Base-by-base conservation (phyloP, 257 asterid species). In the Striga asiatica region DNA sequence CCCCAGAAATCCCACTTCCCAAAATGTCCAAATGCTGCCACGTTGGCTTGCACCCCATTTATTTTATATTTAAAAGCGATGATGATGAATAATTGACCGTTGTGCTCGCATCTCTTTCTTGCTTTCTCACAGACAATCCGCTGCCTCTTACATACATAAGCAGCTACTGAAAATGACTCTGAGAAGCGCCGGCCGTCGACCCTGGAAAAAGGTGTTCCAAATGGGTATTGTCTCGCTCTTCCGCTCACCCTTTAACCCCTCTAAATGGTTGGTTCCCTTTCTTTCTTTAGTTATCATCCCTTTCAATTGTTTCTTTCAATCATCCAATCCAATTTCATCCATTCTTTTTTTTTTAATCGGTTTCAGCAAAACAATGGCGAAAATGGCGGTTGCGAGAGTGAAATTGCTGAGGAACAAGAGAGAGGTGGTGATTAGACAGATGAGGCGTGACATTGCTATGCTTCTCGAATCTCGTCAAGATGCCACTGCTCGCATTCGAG, bases 301-400 rank as follows among this genome's bases (percentile, higher is more conserved):
- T 18, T 20, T 5, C 52, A 4, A 2, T 27, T 14, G 6, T 25
- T 0, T 2, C 20, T 47, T 41, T 4, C 0, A 3, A 41, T n/a
- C n/a, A n/a, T n/a, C n/a, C n/a, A 27, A 13, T 66, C 58, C 28
- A 50, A 20, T 19, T 57, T 51, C 1, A 28, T 29, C 14, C 8
- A 3, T 43, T 39, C 7, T 34, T 20, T 14, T 13, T 13, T 48
- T 28, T 19, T 8, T 60, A 37, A 9, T 46, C 61, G 61, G n/a
- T n/a, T n/a, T n/a, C n/a, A 85, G 97, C 76, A 92, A 88, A 80
- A 84, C 99, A 22, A 74, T 73, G 95, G 95, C 97, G 68, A 92
- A 88, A 69, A 84, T 92, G 97, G 77, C 95, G 67, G 93, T 84
- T 70, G 99, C 99, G 28, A 84, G 99, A 63, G 82, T 92, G 27